Conservation (phyloP, 495 filamentous ascomycete species). For the Aspergillus affinis region DNA sequence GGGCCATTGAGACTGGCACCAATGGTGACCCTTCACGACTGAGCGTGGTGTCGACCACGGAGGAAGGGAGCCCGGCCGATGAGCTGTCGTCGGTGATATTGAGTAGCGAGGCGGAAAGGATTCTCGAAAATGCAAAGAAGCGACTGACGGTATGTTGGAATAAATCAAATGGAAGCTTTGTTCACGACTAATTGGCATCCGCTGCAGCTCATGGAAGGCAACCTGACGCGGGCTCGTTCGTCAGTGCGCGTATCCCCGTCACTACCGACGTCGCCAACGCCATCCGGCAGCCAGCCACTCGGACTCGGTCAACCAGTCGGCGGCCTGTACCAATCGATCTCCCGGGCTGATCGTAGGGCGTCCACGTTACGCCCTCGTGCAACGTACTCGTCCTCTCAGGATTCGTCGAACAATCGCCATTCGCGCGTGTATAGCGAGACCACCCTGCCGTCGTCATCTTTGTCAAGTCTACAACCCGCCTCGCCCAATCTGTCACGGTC, state of each 20-base stretch:
- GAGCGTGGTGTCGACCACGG: constrained; percentile 25
- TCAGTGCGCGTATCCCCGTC: constrained; percentile 63
- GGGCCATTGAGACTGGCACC: constrained; percentile 2
- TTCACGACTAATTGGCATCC: constrained; percentile 1
- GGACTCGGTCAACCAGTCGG: constrained; percentile 37
- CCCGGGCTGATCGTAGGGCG: constrained; percentile 37
- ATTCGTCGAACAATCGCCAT: constrained; percentile 47
- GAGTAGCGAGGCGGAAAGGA: constrained; percentile 80
- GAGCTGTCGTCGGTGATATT: constrained; percentile 68
- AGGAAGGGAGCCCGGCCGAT: constrained; percentile 41
- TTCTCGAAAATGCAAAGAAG: constrained; percentile 87
- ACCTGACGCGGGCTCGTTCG: constrained; percentile 75
- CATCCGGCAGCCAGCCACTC: constrained; percentile 25
- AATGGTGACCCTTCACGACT: constrained; percentile 13
- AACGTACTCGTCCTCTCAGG: constrained; percentile 36
- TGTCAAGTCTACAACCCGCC: constrained; percentile 25
- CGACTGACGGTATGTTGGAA: constrained; percentile 69
- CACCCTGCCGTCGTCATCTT: constrained; percentile 44
- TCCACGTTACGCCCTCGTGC: constrained; percentile 39
- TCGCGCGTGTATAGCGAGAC: constrained; percentile 58
- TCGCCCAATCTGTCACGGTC: constrained; percentile 40
- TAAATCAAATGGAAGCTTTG: constrained; percentile 12
- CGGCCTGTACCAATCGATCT: constrained; percentile 45
- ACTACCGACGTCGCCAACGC: constrained; percentile 50
- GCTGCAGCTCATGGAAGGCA: constrained; percentile 84